Conservation (phyloP, 1,284 basidiomycete species). For the Agaricales sp. region DNA sequence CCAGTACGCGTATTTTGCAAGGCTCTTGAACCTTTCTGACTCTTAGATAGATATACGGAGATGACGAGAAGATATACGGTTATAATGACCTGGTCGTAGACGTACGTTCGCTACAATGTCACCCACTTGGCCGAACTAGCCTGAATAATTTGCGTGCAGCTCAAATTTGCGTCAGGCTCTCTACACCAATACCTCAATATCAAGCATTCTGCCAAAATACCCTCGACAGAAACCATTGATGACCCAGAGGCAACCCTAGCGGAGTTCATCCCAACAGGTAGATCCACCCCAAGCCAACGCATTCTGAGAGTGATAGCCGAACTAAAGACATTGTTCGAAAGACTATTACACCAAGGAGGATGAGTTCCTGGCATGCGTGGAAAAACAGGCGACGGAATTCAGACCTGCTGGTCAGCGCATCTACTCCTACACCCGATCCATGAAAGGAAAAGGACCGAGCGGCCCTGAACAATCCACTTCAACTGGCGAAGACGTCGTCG, state of each 20-base stretch:
- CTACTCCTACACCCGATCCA: conserved; percentile 58
- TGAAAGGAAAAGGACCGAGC: conserved; percentile 43
- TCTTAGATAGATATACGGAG: conserved; percentile 71
- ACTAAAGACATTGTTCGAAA: conserved; percentile 12
- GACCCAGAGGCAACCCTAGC: conserved; percentile 76
- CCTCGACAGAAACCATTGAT: conserved; percentile 71
- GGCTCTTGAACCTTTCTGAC: background rate
- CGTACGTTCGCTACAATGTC: conserved; percentile 41
- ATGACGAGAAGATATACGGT: conserved; percentile 95
- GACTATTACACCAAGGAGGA: conserved; percentile 61
- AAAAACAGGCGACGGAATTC: conserved; percentile 67
- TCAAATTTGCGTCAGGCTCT: conserved; percentile 83
- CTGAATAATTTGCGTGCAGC: conserved; percentile 20
- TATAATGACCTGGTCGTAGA: conserved; percentile 79
- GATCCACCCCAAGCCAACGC: conserved; percentile 5
- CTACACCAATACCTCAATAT: conserved; percentile 72
- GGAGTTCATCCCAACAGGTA: conserved; percentile 74
- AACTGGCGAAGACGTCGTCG: conserved; percentile 49
- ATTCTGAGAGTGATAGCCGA: background rate
- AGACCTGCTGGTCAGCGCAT: conserved; percentile 71
- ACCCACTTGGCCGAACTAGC: conserved; percentile 1
- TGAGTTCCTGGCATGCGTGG: conserved; percentile 58
- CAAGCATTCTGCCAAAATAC: conserved; percentile 55
- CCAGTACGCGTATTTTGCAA: conserved; percentile 40
- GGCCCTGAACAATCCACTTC: conserved; percentile 28